Conservation (phyloP, 202 grass and related monocot genomes). For the Setaria viridis region DNA sequence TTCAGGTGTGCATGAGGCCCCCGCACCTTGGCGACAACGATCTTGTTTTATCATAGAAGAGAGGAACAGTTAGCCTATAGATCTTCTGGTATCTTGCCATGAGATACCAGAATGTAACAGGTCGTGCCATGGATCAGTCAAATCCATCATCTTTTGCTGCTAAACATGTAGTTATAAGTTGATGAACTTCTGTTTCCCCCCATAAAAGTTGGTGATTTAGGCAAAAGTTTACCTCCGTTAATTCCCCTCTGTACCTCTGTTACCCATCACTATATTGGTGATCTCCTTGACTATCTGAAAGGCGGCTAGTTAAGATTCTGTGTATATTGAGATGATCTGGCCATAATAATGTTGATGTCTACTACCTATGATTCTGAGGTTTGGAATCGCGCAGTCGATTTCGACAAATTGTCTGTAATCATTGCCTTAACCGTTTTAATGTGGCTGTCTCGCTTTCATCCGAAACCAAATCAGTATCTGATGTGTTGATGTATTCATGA, state of each 20-base stretch:
- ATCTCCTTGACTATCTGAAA: conserved; percentile 55
- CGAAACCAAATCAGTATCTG: background rate
- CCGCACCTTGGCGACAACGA: conserved; percentile 66
- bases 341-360: conserved; percentile 47
- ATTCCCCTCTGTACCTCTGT: conserved; percentile 44
- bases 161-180: conserved; percentile 37
- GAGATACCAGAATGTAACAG: conserved; percentile 36
- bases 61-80: conserved; percentile 41
- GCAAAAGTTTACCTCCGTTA: conserved; percentile 41
- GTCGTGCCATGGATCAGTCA: conserved; percentile 32
- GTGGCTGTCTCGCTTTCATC: conserved; percentile 29
- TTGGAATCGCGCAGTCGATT: conserved; percentile 1
- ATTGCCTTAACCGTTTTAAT: conserved; percentile 22
- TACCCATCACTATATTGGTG: conserved; percentile 45
- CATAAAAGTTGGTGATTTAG: conserved; percentile 45
- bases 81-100: conserved; percentile 42
- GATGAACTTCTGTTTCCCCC: conserved; percentile 18
- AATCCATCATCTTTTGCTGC: conserved; percentile 34
- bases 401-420: conserved; percentile 22
- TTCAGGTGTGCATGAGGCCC: conserved; percentile 79
- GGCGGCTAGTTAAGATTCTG: conserved; percentile 45
- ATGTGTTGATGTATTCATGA: conserved; percentile 23
- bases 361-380: conserved; percentile 31
- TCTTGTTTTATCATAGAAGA: conserved; percentile 66
- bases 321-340: conserved; percentile 42